Evolutionary conservation across 495 filamentous ascomycete genomes (phyloP).

Genomic region (Neurospora sp.): DNA sequence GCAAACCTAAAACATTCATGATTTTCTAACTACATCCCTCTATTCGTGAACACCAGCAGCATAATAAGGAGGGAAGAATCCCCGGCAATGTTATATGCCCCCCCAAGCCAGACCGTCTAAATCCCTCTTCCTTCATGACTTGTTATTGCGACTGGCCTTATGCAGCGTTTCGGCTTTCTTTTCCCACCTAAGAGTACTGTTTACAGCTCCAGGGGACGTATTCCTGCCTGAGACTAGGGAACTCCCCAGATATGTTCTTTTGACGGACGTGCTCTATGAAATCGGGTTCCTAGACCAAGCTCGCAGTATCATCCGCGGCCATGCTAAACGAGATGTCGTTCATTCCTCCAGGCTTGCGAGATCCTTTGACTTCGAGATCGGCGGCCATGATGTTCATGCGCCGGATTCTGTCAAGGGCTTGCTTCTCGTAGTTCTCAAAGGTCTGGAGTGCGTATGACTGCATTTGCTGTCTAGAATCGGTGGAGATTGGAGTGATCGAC

Average conservation of each 20-base stretch:
- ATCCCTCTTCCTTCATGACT: neutral
- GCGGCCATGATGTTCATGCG: constrained; percentile 64
- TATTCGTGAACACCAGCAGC: neutral
- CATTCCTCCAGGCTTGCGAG: constrained; percentile 8
- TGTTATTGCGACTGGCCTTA: neutral
- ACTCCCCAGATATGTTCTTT: neutral
- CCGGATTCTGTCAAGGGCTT: constrained; percentile 63
- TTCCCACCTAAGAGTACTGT: neutral
- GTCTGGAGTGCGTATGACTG: constrained; percentile 56
- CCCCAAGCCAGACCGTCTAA: neutral
- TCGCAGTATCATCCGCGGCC: neutral
- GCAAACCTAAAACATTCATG: neutral
- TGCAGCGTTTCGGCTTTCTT: neutral
- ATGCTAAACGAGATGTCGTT: neutral
- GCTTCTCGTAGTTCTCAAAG: constrained; percentile 59
- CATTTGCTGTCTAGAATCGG: constrained; percentile 53
- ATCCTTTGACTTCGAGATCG: constrained; percentile 58
- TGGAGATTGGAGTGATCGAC: constrained; percentile 59
- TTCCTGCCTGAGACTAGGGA: neutral
- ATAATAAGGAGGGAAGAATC: neutral
- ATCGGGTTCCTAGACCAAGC: neutral
- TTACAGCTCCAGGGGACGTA: neutral
- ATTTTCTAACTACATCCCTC: neutral
- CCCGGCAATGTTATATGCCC: neutral
- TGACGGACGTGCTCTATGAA: neutral